Percentiles rank a stretch among this genome's conserved stretches.
Conservation (phyloP, 352 stramenopile species). For the Phytophthora macrochlamydospora region DNA sequence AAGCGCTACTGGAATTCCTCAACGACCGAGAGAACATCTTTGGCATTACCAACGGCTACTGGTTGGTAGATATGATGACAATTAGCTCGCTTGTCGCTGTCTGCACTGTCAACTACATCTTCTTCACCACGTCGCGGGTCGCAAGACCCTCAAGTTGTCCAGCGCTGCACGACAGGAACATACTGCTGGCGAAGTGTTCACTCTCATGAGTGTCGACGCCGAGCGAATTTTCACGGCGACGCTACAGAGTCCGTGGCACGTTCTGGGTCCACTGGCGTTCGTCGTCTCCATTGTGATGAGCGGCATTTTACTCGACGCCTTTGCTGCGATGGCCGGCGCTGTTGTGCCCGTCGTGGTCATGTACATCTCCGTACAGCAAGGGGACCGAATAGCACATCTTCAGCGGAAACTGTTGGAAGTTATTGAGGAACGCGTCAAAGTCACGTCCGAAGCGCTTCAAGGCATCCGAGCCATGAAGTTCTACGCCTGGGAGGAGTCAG, state of each 20-base stretch:
- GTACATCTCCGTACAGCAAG: conserved; percentile 19
- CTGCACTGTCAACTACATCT: conserved; percentile 43
- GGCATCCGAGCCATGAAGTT: conserved; percentile 92
- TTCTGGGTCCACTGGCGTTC: conserved; percentile 30
- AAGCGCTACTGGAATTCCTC: conserved; percentile 35
- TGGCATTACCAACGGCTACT: conserved; percentile 28
- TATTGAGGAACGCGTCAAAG: conserved; percentile 88
- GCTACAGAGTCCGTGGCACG: conserved; percentile 36
- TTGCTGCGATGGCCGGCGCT: conserved; percentile 19
- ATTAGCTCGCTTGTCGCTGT: conserved; percentile 28
- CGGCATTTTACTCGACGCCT: conserved; percentile 28
- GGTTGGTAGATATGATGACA: conserved; percentile 26
- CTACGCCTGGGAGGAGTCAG: conserved; percentile 80
- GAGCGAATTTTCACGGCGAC: conserved; percentile 43
- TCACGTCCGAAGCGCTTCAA: conserved; percentile 92
- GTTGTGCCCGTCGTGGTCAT: conserved; percentile 29
- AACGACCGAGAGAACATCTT: conserved; percentile 33
- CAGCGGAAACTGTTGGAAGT: conserved; percentile 27
- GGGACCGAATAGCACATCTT: conserved; percentile 13
- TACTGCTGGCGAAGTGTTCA: conserved; percentile 48
- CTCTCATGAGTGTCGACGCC: conserved; percentile 50
- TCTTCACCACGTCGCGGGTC: conserved; percentile 39
- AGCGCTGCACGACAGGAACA: conserved; percentile 43
- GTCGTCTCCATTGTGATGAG: conserved; percentile 33
- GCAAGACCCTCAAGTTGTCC: conserved; percentile 65